Conservation (phyloP, 2,329 filamentous ascomycete genomes). For the Fusarium verrucosum region DNA sequence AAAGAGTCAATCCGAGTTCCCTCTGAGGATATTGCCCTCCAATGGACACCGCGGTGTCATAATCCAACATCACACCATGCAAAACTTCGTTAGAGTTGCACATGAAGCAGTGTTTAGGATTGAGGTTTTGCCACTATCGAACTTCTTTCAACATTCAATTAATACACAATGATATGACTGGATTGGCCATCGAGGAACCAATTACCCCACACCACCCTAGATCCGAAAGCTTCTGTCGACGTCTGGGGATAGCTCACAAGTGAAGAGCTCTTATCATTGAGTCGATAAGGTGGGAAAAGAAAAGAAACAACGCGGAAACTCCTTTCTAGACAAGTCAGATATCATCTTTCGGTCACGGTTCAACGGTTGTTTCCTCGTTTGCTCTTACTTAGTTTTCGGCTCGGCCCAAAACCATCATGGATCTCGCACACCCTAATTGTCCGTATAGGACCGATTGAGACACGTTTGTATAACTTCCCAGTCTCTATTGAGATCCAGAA, state of each 20-base stretch:
- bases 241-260: background rate
- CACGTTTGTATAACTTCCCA: slow-evolving; percentile 1
- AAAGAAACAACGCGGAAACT: background rate
- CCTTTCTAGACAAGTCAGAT: slow-evolving; percentile 3
- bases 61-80: background rate
- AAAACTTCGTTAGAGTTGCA: slow-evolving; percentile 1
- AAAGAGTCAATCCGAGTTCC: background rate
- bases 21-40: background rate
- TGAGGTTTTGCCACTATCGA: slow-evolving; percentile 3
- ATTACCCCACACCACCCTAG: slow-evolving; percentile 30
- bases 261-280: background rate
- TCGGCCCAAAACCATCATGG: slow-evolving; percentile 14
- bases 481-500: slow-evolving; percentile 3
- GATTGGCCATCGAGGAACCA: slow-evolving; percentile 10
- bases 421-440: slow-evolving; percentile 9
- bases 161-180: slow-evolving; percentile 1
- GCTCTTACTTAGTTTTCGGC: background rate
- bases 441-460: slow-evolving; percentile 30
- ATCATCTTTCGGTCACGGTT: slow-evolving; percentile 2
- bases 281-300: background rate
- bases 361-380: background rate
- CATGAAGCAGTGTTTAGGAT: background rate
- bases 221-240: slow-evolving; percentile 21
- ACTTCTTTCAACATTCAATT: slow-evolving; percentile 2
- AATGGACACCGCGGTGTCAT: background rate